These are phyloP conservation scores for Clarireedia homoeocarpa DNA, from an alignment of 2,329 filamentous ascomycete genomes.

Conservation along the genomic window DNA sequence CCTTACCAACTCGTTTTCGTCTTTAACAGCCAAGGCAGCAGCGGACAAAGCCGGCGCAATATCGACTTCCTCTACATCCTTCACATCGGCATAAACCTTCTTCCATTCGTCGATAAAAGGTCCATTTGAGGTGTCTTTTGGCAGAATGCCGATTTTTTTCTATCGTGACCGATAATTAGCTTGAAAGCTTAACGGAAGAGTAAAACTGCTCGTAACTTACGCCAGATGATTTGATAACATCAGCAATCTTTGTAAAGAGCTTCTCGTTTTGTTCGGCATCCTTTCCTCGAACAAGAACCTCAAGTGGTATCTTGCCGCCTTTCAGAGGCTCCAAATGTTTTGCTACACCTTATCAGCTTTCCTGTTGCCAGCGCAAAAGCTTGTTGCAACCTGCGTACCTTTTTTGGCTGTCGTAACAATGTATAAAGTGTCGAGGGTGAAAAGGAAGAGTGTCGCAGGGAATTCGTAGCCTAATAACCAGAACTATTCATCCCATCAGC, in stretches of 20 bases:
- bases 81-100: conserved; percentile 67
- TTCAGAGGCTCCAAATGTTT: conserved; percentile 90
- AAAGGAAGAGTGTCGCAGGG: conserved; percentile 86
- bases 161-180: conserved; percentile 27
- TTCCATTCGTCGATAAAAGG: conserved; percentile 98
- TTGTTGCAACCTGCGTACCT: conserved; percentile 44
- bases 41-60: conserved; percentile 74
- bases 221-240: conserved; percentile 80
- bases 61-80: conserved; percentile 84
- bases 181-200: too few species aligned
- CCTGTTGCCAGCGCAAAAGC: conserved; percentile 7
- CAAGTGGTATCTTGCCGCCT: conserved; percentile 83
- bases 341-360: conserved; percentile 46
- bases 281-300: conserved; percentile 87
- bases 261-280: conserved; percentile 87
- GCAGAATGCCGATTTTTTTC: conserved; percentile 84
- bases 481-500: conserved; percentile 50
- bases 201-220: conserved; percentile 43
- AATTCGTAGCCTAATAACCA: conserved; percentile 99
- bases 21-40: conserved; percentile 83
- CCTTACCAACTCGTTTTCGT: conserved; percentile 75
- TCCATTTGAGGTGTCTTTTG: conserved; percentile 77
- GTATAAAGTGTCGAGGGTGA: conserved; percentile 82
- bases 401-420: conserved; percentile 96
- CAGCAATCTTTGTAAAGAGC: conserved; percentile 75